Evolutionary conservation across 2,329 filamentous ascomycete species (phyloP).

Genomic region (Clarireedia homoeocarpa): DNA sequence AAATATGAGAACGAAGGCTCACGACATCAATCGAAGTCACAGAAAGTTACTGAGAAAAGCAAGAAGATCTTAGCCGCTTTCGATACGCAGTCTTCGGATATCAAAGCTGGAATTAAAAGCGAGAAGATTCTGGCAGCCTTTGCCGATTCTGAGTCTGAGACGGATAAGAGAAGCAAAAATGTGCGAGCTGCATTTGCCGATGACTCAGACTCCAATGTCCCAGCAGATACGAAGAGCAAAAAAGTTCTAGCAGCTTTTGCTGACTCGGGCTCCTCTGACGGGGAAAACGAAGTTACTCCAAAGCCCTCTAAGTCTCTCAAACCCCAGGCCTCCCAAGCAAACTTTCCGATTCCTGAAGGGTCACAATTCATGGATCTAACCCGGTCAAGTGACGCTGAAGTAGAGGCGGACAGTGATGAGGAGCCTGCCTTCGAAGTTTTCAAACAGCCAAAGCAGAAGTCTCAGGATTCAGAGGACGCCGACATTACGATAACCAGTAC

Average conservation of each 20-base stretch:
- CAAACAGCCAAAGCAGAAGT: neutral
- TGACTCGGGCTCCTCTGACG: neutral
- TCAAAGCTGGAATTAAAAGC: neutral
- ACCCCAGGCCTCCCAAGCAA: slow-evolving; percentile 18
- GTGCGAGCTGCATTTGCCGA: slow-evolving; percentile 32
- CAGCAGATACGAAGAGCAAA: slow-evolving; percentile 12
- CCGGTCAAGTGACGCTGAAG: slow-evolving; percentile 19
- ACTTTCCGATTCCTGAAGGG: slow-evolving; percentile 19
- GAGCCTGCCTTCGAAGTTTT: neutral
- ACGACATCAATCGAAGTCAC: neutral
- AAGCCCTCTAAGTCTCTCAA: neutral
- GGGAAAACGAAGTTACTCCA: slow-evolving; percentile 1
- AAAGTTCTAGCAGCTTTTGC: slow-evolving; percentile 12
- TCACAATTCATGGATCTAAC: slow-evolving; percentile 32
- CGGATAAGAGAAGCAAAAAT: slow-evolving; percentile 9
- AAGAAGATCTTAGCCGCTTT: slow-evolving; percentile 15
- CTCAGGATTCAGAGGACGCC: slow-evolving; percentile 3
- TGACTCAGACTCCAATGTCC: slow-evolving; percentile 10
- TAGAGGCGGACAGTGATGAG: slow-evolving; percentile 2
- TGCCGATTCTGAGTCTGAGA: neutral
- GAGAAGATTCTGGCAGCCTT: slow-evolving; percentile 12
- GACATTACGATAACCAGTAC: slow-evolving; percentile 7
- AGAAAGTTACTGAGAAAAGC: neutral
- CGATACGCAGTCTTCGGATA: neutral
- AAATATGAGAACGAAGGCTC: slow-evolving; percentile 16